Percentiles rank a stretch among this genome's conserved stretches.
phyloP scores from a whole-genome alignment of 2,329 filamentous ascomycete genomes.

The Penicillium sclerotigenum region DNA sequence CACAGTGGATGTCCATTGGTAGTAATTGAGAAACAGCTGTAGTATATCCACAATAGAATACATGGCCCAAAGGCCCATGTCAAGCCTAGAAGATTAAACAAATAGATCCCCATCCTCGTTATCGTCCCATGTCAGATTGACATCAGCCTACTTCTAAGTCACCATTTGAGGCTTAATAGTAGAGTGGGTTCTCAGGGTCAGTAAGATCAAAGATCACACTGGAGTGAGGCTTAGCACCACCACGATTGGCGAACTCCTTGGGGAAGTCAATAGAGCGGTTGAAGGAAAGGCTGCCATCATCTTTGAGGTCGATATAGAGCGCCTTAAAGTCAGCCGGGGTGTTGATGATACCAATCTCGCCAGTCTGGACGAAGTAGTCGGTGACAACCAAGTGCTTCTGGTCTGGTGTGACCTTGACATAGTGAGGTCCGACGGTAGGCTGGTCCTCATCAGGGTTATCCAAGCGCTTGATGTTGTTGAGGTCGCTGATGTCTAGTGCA shows the following conservation, averaged over 20 bases:
- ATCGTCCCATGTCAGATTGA: not conserved
- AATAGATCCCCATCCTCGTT: not conserved
- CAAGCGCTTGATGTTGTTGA: conserved; percentile 59
- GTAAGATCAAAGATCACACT: conserved; percentile 56
- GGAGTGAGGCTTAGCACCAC: conserved; percentile 58
- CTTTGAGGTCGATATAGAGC: conserved; percentile 58
- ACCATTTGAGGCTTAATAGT: conserved; percentile 20
- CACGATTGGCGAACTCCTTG: conserved; percentile 52
- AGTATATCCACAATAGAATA: not conserved
- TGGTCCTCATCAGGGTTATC: conserved; percentile 59
- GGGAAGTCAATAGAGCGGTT: conserved; percentile 60
- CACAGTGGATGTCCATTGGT: not conserved
- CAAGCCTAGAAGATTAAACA: not conserved
- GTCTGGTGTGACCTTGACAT: conserved; percentile 62
- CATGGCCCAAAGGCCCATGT: not conserved
- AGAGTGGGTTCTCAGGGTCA: conserved; percentile 50
- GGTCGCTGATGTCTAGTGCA: conserved; percentile 59
- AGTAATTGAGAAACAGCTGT: not conserved
- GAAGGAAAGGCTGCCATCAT: conserved; percentile 56
- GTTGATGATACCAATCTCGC: conserved; percentile 59
- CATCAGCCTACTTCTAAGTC: too few species aligned
- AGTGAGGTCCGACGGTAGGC: conserved; percentile 61
- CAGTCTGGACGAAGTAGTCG: conserved; percentile 65
- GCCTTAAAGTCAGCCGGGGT: conserved; percentile 62
- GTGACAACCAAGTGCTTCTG: conserved; percentile 63